Percentiles rank a stretch among this genome's conserved stretches.
Evolutionary conservation across 495 filamentous ascomycete genomes (phyloP).

Genomic region (Recurvomyces mirabilis): DNA sequence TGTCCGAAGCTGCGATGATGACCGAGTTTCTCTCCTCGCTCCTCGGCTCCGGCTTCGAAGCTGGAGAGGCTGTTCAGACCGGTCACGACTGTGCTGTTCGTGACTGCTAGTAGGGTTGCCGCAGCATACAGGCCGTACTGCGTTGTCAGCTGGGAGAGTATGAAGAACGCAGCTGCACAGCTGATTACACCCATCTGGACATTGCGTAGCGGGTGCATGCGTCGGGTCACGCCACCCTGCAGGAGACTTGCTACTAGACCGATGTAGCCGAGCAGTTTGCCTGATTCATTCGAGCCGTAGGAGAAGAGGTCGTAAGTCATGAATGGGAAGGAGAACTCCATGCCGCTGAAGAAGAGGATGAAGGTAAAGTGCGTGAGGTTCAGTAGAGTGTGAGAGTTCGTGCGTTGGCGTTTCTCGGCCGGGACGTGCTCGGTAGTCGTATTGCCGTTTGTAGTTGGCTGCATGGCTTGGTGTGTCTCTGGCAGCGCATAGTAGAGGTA

Average conservation of each 20-base stretch:
- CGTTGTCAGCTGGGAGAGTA: constrained; percentile 58
- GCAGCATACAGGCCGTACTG: constrained; percentile 63
- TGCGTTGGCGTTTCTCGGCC: constrained; percentile 36
- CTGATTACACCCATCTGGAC: constrained; percentile 68
- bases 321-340: constrained; percentile 95
- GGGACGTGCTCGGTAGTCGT: constrained; percentile 1
- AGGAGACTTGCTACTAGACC: constrained; percentile 84
- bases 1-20: constrained; percentile 79
- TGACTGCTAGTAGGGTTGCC: constrained; percentile 72
- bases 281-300: constrained; percentile 66
- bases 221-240: constrained; percentile 74
- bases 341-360: constrained; percentile 89
- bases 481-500: constrained; percentile 84
- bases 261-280: constrained; percentile 82
- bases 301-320: constrained; percentile 90
- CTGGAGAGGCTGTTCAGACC: constrained; percentile 84
- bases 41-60: constrained; percentile 68
- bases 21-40: constrained; percentile 77
- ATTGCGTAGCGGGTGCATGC: constrained; percentile 63
- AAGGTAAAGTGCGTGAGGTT: constrained; percentile 83
- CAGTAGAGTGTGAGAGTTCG: constrained; percentile 72
- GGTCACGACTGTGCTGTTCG: constrained; percentile 87
- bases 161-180: constrained; percentile 66
- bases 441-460: constrained; percentile 22
- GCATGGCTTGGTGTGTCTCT: constrained; percentile 61